Evolutionary conservation across 306 rosid genomes (phyloP).

Genomic region (Prunus mira): DNA sequence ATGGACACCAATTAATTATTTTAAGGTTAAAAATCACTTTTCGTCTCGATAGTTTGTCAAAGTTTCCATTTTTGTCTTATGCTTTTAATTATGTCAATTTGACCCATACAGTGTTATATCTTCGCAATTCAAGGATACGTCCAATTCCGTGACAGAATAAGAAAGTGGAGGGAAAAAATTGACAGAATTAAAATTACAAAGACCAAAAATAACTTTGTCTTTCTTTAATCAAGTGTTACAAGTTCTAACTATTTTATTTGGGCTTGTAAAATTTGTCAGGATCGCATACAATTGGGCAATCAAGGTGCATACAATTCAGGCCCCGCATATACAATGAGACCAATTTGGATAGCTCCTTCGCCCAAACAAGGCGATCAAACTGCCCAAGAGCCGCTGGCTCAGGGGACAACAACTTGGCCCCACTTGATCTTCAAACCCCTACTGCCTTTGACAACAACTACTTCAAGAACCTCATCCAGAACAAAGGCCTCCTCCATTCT

Average conservation of each 20-base stretch:
- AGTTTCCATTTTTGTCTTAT: too few species aligned
- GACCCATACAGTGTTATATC: too few species aligned
- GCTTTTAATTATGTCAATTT: too few species aligned
- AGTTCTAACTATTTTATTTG: conserved; percentile 9
- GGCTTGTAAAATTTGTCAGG: conserved; percentile 31
- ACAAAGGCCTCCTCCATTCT: conserved; percentile 76
- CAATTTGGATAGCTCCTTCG: conserved; percentile 50
- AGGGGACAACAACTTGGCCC: conserved; percentile 85
- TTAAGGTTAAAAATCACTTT: too few species aligned
- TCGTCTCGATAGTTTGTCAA: too few species aligned
- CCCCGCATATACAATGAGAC: conserved; percentile 58
- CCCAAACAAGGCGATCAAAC: conserved; percentile 41
- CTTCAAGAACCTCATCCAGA: conserved; percentile 59
- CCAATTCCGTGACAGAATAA: too few species aligned
- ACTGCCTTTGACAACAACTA: conserved; percentile 63
- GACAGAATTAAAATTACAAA: too few species aligned
- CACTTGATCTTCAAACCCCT: conserved; percentile 64
- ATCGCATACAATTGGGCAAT: conserved; percentile 79
- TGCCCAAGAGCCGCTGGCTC: conserved; percentile 64
- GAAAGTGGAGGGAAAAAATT: too few species aligned
- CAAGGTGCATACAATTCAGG: conserved; percentile 71
- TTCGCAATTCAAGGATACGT: too few species aligned
- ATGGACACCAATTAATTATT: too few species aligned
- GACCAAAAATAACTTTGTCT: too few species aligned
- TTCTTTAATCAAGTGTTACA: too few species aligned